phyloP scores from a whole-genome alignment of 768 basidiomycete species.

The Termitomyces sp. region DNA sequence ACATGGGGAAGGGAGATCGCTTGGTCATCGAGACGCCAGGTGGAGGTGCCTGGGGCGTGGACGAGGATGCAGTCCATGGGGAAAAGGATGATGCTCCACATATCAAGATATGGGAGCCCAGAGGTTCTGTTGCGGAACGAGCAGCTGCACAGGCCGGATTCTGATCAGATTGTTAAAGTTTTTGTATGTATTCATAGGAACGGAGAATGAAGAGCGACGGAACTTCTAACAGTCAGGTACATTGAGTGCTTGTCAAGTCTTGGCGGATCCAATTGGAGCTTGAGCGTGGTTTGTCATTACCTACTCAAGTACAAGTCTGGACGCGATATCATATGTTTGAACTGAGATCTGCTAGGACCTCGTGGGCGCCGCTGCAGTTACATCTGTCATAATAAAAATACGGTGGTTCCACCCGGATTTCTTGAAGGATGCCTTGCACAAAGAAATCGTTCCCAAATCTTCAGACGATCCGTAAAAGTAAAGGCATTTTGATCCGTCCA shows the following conservation, averaged over 20 bases:
- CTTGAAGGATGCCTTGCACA: too few relatives aligned
- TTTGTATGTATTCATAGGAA: neutral
- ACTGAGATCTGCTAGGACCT: neutral
- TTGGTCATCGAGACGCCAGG: constrained; percentile 86
- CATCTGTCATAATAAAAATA: neutral
- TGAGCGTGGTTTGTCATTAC: neutral
- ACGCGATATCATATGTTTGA: neutral
- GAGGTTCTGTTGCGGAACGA: constrained; percentile 64
- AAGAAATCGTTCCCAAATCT: neutral
- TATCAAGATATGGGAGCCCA: constrained; percentile 55
- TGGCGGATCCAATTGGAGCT: neutral
- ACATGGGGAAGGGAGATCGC: constrained; percentile 85
- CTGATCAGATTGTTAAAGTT: constrained; percentile 17
- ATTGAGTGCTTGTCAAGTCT: too few relatives aligned
- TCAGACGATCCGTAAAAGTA: neutral
- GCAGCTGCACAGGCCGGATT: constrained; percentile 60
- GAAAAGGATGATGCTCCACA: constrained; percentile 26
- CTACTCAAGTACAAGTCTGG: neutral
- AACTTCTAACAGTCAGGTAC: neutral
- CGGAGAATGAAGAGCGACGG: neutral
- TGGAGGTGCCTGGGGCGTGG: constrained; percentile 79
- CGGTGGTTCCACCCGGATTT: neutral
- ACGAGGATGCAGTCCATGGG: constrained; percentile 20
- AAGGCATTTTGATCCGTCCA: neutral
- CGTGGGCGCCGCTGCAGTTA: neutral